phyloP scores from a whole-genome alignment of 2,329 filamentous ascomycete genomes.

The Colletotrichum endophyticum region DNA sequence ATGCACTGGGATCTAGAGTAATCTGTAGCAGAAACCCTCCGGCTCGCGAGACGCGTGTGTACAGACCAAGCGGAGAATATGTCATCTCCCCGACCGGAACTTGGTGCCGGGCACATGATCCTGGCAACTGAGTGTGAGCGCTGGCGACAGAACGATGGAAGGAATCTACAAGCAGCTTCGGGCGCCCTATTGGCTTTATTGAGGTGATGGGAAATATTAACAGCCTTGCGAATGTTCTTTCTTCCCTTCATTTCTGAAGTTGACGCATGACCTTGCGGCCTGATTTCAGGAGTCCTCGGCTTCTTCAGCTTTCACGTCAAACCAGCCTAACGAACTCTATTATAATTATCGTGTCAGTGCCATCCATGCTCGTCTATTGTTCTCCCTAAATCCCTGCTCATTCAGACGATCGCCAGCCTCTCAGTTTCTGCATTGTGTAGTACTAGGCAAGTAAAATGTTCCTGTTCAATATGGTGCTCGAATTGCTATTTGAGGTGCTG shows the following conservation, averaged over 20 bases:
- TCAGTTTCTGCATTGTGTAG: not conserved
- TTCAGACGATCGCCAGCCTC: not conserved
- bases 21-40: not conserved
- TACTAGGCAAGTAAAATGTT: not conserved
- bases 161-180: not conserved
- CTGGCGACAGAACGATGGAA: not conserved
- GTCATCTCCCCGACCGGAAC: not conserved
- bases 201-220: not conserved
- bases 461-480: not conserved
- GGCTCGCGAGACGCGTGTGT: not conserved
- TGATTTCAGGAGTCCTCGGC: not conserved
- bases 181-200: not conserved
- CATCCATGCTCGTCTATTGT: not conserved
- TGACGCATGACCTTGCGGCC: not conserved
- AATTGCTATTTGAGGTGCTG: not conserved
- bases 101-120: not conserved
- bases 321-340: not conserved
- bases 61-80: not conserved
- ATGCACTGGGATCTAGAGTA: not conserved
- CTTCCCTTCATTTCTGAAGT: not conserved
- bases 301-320: not conserved
- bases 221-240: not conserved
- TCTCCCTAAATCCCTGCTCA: not conserved
- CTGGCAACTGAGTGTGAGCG: not conserved
- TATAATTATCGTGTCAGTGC: not conserved